phyloP scores from a whole-genome alignment of 2,329 filamentous ascomycete genomes.

The Trichophyton rubrum region DNA sequence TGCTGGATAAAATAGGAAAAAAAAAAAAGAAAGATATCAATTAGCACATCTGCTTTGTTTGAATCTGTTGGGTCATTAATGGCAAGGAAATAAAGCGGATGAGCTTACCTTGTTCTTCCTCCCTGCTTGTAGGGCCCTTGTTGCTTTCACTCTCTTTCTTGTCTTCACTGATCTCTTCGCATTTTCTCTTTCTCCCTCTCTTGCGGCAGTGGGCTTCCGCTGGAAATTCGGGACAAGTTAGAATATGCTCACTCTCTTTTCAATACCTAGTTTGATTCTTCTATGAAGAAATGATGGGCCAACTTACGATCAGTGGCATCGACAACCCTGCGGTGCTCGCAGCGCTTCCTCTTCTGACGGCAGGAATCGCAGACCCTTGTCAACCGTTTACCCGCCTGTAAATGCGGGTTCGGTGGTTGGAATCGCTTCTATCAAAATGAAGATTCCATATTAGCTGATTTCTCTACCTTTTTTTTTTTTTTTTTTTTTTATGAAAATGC shows the following conservation, averaged over 20 bases:
- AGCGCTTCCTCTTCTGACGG: conserved; percentile 15
- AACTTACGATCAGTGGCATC: conserved; percentile 16
- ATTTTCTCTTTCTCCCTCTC: conserved; percentile 5
- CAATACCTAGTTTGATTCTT: neutral
- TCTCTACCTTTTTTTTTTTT: neutral
- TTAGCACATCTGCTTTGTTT: neutral
- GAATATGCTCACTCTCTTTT: neutral
- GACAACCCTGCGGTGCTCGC: conserved; percentile 15
- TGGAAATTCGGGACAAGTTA: neutral
- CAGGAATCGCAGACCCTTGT: conserved; percentile 16
- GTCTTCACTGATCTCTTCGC: neutral
- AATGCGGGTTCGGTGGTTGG: conserved; percentile 13
- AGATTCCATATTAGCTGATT: neutral
- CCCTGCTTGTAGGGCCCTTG: neutral
- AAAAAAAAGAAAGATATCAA: neutral
- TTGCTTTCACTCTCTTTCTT: neutral
- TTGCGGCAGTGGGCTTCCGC: conserved; percentile 11
- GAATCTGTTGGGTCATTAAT: neutral
- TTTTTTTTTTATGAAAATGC: neutral
- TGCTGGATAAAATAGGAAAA: neutral
- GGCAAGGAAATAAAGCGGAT: neutral
- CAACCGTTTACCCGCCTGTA: conserved; percentile 15
- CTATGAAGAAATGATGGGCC: neutral
- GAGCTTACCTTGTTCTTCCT: neutral
- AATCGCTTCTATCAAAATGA: conserved; percentile 12